Base-by-base conservation (phyloP, 768 basidiomycete genomes). In the Hygrophoropsis aurantiaca region DNA sequence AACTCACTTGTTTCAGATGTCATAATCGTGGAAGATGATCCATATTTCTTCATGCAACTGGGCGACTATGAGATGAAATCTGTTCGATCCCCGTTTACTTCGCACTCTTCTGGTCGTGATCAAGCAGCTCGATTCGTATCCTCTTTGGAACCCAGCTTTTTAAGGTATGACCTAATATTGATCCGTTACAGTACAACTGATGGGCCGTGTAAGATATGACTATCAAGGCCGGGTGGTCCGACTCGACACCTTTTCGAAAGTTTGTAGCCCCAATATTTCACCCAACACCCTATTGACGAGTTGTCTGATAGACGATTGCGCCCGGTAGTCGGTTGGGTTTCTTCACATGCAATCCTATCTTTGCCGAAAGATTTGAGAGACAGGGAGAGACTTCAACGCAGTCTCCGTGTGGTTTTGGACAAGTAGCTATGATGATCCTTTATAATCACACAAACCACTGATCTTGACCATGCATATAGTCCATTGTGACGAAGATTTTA, bases 11-110 rank as follows among this genome's bases (percentile, higher is more conserved):
- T 23, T 10, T 20, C 34, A 85, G 82, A 90, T 53, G 63, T 90
- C 19, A 81, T 90, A 54, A 89, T 89, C 49, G 81, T 86, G 44
- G 88, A 91, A 69, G 89, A 92, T 55, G 89, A 90, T 64, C 89
- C 90, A 3, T 90, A 90, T 64, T 83, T 79, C 65, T 87, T 88
- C 69, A 69, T 90, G 19, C 87, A 89, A 59, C 67, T 81, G 51
- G 79, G 77, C 0, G 51, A 65, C 2, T 89, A 85, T 61, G 58
- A 72, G 6, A 75, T 72, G 5, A 78, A 78, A 50, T 51, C 55
- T 23, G 65, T 64, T 24, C 72, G 69, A 18, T 50, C 50, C 44
- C 19, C 32, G 20, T 13, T 24, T 42, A 43, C 41, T 18, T 45
- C 49, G 24, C 36, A 34, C 32, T 9, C 47, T 4, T 50, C 43